A percentile compares a stretch with the other conserved stretches of the same genome.
These are phyloP conservation scores for Saccharum hybrid DNA, from an alignment of 202 grass and related monocot genomes.

Conservation along the genomic window DNA sequence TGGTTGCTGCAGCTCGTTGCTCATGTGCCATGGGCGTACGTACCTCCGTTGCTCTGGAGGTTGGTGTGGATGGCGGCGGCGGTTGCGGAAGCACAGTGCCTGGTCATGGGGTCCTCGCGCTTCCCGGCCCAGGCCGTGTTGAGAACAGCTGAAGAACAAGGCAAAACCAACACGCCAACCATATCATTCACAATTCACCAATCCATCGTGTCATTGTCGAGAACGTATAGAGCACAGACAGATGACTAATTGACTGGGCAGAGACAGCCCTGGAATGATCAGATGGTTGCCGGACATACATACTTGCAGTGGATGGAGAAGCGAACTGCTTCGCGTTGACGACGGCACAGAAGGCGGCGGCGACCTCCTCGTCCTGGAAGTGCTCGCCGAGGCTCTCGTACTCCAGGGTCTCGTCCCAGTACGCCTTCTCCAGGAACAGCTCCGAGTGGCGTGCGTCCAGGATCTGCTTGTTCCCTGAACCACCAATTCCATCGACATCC, in stretches of 20 bases:
- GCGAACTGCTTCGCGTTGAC: constrained; percentile 55
- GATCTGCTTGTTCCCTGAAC: constrained; percentile 85
- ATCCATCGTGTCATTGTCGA: background rate
- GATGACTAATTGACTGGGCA: background rate
- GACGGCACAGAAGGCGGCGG: constrained; percentile 61
- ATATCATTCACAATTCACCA: constrained; percentile 1
- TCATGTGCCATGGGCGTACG: background rate
- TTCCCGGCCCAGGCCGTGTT: constrained; percentile 56
- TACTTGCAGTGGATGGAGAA: constrained; percentile 49
- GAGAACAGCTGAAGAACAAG: constrained; percentile 54
- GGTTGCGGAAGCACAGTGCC: constrained; percentile 43
- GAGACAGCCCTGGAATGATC: constrained; percentile 4
- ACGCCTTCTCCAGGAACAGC: constrained; percentile 75
- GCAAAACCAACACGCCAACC: background rate
- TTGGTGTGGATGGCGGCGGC: constrained; percentile 82
- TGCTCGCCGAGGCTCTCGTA: constrained; percentile 71
- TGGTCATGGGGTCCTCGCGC: constrained; percentile 52
- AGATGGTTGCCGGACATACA: constrained; percentile 12
- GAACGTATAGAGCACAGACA: background rate
- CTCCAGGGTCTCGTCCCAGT: constrained; percentile 65
- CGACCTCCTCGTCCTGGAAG: constrained; percentile 48
- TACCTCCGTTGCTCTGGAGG: constrained; percentile 68
- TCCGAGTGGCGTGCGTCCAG: constrained; percentile 81
- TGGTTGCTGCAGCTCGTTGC: background rate
- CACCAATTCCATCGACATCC: constrained; percentile 39